These are phyloP conservation scores for Rutidosis leptorrhynchoides DNA, from an alignment of 129 eudicot species.

Conservation along the genomic window DNA sequence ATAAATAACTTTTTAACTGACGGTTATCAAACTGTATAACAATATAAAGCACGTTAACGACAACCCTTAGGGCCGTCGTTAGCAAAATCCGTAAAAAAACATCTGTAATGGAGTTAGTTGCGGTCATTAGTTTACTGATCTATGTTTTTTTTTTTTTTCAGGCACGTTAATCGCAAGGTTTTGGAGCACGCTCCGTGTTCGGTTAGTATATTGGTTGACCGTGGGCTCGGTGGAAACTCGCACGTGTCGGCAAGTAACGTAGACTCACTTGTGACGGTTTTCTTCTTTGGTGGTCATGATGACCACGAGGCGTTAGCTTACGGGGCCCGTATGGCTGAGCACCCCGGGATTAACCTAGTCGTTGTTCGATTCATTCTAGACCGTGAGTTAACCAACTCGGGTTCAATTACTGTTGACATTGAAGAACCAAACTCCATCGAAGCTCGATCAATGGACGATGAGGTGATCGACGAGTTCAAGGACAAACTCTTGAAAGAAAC, in stretches of 20 bases:
- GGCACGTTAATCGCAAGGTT: slow-evolving; percentile 65
- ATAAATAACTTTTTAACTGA: too few species aligned
- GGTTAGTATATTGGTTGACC: slow-evolving; percentile 80
- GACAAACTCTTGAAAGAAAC: slow-evolving; percentile 31
- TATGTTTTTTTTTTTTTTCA: neutral
- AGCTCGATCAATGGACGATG: slow-evolving; percentile 45
- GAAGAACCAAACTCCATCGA: slow-evolving; percentile 36
- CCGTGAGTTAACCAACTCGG: slow-evolving; percentile 28
- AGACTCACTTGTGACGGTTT: slow-evolving; percentile 46
- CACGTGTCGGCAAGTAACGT: slow-evolving; percentile 83
- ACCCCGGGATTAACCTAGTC: slow-evolving; percentile 68
- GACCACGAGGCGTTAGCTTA: slow-evolving; percentile 88
- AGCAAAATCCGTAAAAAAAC: too few species aligned
- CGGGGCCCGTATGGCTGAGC: slow-evolving; percentile 89
- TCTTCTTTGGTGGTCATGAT: slow-evolving; percentile 92
- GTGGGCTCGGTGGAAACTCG: slow-evolving; percentile 75
- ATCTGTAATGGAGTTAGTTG: too few species aligned
- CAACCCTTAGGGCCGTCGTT: too few species aligned
- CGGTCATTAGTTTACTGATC: neutral
- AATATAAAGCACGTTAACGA: too few species aligned
- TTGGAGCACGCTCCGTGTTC: slow-evolving; percentile 84
- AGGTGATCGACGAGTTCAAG: slow-evolving; percentile 45
- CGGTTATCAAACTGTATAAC: too few species aligned
- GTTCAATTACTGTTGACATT: slow-evolving; percentile 38
- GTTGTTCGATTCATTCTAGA: slow-evolving; percentile 59